Evolutionary conservation across 108 stramenopile species (phyloP).

Genomic region (Cyclotella sp.): DNA sequence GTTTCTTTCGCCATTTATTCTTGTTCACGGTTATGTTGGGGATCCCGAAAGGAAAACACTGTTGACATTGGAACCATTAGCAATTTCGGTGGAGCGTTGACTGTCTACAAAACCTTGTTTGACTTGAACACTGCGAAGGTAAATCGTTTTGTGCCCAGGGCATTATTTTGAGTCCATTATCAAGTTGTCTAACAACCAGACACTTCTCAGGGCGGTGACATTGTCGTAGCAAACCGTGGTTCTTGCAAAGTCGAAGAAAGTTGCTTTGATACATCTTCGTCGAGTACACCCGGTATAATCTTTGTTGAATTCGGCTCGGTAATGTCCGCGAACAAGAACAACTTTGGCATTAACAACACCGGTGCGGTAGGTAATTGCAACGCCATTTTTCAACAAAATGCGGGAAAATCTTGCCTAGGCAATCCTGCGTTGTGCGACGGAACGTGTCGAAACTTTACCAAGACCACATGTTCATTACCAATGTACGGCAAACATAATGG

Average conservation of each 20-base stretch:
- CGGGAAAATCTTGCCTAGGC: constrained; percentile 28
- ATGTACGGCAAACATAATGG: constrained; percentile 8
- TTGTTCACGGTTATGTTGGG: neutral
- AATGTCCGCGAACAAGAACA: constrained; percentile 28
- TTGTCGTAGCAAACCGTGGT: constrained; percentile 40
- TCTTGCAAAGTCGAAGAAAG: constrained; percentile 25
- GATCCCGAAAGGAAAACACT: constrained; percentile 11
- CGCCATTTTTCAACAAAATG: constrained; percentile 31
- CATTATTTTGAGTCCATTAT: neutral
- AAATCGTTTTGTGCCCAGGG: neutral
- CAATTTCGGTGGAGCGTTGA: constrained; percentile 43
- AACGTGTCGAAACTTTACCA: constrained; percentile 27
- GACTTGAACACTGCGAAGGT: constrained; percentile 25
- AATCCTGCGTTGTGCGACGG: constrained; percentile 35
- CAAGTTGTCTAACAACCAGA: neutral
- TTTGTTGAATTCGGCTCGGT: constrained; percentile 41
- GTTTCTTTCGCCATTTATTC: neutral
- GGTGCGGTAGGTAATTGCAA: constrained; percentile 25
- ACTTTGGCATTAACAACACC: constrained; percentile 43
- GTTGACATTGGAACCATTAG: constrained; percentile 28
- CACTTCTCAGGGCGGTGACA: constrained; percentile 27
- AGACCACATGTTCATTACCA: constrained; percentile 27
- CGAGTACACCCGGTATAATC: constrained; percentile 38
- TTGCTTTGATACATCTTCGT: constrained; percentile 34
- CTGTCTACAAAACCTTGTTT: constrained; percentile 35